Evolutionary conservation across 1,284 basidiomycete genomes (phyloP), one percentile per base, ranked within the genome.

Genomic region (Cutaneotrichosporon mucoides): DNA sequence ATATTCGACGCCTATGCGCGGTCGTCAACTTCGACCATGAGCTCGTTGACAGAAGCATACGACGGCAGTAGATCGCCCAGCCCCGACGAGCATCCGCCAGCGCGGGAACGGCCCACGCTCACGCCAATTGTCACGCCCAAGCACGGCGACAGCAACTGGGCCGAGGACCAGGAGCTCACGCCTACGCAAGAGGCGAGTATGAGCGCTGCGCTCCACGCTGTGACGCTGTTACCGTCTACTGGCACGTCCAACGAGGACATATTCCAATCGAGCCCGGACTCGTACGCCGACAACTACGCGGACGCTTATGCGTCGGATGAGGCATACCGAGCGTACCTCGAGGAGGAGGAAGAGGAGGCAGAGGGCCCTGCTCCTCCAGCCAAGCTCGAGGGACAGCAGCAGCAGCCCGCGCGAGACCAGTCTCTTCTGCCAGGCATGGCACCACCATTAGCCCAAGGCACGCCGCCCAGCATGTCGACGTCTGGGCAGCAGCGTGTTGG

Each of bases 1-100:
- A 92, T 93, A 64, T 90, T 88, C 71, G 91, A 92, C 67, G 84
- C 89, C 3, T 93, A 94, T 72, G 84, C 79, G n/a, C 60, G 72
- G 16, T 59, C 61, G 7, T 60, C 62, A 8, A 61, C 62, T 9
- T 59, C 62, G 11, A 56, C 69, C 12, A 60, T 65, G 9, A 67
- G 66, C 46, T 76, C 75, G 4, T 47, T 69, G 0, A 83, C 86
- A 4, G 73, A 68, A 7, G 15, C 38, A 2, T 51, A 51, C 5
- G 80, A 81, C 11, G 59, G 51, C 9, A 71, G 67, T 40, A 51
- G 62, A 36, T 69, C 70, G 6, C 66, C 68, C 9, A 70, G 67
- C 56, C 72, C 66, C 4, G 71, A 72, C 54, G 68, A 67, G 5
- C 62, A 51, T 13, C n/a, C 9, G 34, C 44, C 53, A n/a, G 45